Conservation (phyloP, 1,284 basidiomycete species). For the Xerocomus minutiporus region DNA sequence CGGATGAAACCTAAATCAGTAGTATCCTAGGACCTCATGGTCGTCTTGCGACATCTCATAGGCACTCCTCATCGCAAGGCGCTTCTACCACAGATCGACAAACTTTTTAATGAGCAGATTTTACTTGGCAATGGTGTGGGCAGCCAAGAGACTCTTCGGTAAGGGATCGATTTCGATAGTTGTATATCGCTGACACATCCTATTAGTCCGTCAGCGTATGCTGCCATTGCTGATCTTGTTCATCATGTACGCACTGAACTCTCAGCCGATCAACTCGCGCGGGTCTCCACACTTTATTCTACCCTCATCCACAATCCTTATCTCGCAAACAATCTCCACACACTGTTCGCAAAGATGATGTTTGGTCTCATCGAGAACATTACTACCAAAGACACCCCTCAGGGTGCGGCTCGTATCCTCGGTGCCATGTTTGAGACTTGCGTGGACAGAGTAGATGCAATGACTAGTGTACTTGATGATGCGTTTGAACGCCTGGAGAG, state of each 20-base stretch:
- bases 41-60: conserved; percentile 90
- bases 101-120: conserved; percentile 89
- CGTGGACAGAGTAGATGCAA: conserved; percentile 82
- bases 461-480: conserved; percentile 67
- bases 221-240: conserved; percentile 89
- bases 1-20: conserved; percentile 2
- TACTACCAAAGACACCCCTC: conserved; percentile 65
- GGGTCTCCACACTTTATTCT: conserved; percentile 83
- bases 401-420: conserved; percentile 66
- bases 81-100: conserved; percentile 84
- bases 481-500: conserved; percentile 46
- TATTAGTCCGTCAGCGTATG: conserved; percentile 75
- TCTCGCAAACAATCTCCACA: conserved; percentile 79
- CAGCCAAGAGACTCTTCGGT: conserved; percentile 82
- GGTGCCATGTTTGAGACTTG: conserved; percentile 79
- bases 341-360: conserved; percentile 91
- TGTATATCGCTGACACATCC: conserved; percentile 10
- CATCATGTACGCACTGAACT: conserved; percentile 90
- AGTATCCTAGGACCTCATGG: conserved; percentile 75
- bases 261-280: conserved; percentile 71
- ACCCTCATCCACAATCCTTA: conserved; percentile 89
- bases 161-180: conserved; percentile 17
- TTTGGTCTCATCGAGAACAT: conserved; percentile 88
- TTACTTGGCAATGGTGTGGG: conserved; percentile 80
- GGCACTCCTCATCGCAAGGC: conserved; percentile 77